Evolutionary conservation across 768 basidiomycete genomes (phyloP).

Genomic region (Sarcodon sp.): DNA sequence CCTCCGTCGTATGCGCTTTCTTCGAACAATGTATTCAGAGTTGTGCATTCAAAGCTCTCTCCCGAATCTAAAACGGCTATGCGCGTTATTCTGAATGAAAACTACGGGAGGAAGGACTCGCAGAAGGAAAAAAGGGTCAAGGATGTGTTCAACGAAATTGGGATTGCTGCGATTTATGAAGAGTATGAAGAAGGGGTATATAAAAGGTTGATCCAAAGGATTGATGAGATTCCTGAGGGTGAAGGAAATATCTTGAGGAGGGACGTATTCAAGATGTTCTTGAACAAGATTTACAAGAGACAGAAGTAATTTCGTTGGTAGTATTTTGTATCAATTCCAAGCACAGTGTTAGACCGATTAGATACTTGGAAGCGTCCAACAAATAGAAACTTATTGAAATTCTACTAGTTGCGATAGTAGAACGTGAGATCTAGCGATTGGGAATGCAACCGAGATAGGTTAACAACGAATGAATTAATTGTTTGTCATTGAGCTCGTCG

Average conservation of each 20-base stretch:
- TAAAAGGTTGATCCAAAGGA: conserved; percentile 48
- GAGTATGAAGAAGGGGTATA: conserved; percentile 74
- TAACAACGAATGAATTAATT: no score
- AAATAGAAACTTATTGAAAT: no score
- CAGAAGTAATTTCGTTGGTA: conserved; percentile 23
- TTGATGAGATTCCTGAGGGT: conserved; percentile 60
- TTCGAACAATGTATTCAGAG: neutral
- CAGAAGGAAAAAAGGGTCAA: conserved; percentile 50
- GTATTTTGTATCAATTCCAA: neutral
- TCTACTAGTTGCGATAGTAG: no score
- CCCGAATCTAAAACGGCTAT: conserved; percentile 20
- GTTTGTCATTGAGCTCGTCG: no score
- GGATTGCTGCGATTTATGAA: conserved; percentile 52
- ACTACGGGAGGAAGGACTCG: conserved; percentile 51
- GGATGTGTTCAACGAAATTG: conserved; percentile 58
- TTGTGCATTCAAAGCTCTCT: neutral
- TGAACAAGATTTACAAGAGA: conserved; percentile 74
- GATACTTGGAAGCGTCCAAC: no score
- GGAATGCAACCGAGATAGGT: no score
- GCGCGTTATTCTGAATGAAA: conserved; percentile 44
- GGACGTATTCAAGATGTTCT: conserved; percentile 75
- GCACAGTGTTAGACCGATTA: no score
- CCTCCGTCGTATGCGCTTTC: conserved; percentile 10
- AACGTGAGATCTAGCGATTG: no score
- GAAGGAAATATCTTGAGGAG: conserved; percentile 29